Percentiles rank a stretch among this genome's conserved stretches.
These are phyloP conservation scores for Carex myosuroides DNA, from an alignment of 176 grass and related monocot genomes.

Conservation along the genomic window DNA sequence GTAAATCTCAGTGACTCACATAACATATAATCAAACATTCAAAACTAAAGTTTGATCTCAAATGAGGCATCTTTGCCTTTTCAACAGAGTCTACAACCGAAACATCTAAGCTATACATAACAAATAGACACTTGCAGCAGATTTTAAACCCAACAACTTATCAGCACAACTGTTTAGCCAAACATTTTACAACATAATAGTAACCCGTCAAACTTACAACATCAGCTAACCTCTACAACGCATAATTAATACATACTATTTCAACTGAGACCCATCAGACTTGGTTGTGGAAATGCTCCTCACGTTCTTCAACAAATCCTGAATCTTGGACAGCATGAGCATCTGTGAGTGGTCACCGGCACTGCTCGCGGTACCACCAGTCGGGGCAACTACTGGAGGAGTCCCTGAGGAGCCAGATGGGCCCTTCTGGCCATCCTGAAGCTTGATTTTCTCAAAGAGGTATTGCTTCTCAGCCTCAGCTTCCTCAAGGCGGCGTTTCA, in stretches of 20 bases:
- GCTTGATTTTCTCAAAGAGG: constrained; percentile 77
- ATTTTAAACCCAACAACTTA: constrained; percentile 9
- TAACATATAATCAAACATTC: constrained; percentile 7
- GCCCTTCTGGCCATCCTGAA: constrained; percentile 51
- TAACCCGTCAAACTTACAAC: constrained; percentile 19
- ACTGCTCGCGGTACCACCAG: constrained; percentile 13
- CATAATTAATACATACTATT: constrained; percentile 6
- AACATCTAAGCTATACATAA: constrained; percentile 35
- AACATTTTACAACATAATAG: neutral
- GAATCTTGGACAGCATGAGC: constrained; percentile 75
- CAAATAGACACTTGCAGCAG: neutral
- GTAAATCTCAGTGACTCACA: neutral
- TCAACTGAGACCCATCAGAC: constrained; percentile 42
- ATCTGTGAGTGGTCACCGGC: constrained; percentile 34
- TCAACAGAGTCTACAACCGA: neutral
- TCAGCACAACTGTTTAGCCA: constrained; percentile 1
- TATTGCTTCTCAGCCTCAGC: constrained; percentile 85
- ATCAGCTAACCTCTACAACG: constrained; percentile 18
- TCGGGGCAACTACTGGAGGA: neutral
- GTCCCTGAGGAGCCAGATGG: neutral
- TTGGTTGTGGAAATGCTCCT: constrained; percentile 31
- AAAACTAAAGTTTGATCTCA: neutral
- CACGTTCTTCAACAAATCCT: constrained; percentile 80
- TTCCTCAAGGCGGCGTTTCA: constrained; percentile 74
- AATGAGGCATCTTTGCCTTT: neutral